Evolutionary conservation across 257 asterid species (phyloP).

Genomic region (Paraleonurus japonicus): DNA sequence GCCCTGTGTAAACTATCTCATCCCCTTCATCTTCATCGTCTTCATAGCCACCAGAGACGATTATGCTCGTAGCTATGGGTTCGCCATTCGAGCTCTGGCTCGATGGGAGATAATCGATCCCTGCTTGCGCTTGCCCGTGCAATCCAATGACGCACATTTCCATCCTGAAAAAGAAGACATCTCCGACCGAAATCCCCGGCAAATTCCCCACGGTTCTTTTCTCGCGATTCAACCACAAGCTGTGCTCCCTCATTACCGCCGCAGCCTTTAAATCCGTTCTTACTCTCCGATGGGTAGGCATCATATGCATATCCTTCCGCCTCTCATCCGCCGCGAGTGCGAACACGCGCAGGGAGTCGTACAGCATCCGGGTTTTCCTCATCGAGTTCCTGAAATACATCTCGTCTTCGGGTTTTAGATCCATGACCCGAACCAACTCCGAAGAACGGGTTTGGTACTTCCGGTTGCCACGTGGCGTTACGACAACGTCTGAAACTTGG

Average conservation of each 20-base stretch:
- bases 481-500: slow-evolving; percentile 38
- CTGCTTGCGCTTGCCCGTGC: slow-evolving; percentile 91
- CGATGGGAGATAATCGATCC: slow-evolving; percentile 72
- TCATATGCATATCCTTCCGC: slow-evolving; percentile 5
- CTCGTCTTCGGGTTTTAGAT: slow-evolving; percentile 57
- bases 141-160: slow-evolving; percentile 78
- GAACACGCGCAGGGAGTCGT: slow-evolving; percentile 66
- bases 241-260: slow-evolving; percentile 50
- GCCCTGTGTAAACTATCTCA: slow-evolving; percentile 82
- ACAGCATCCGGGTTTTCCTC: slow-evolving; percentile 62
- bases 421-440: slow-evolving; percentile 74
- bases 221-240: slow-evolving; percentile 72
- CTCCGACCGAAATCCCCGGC: slow-evolving; percentile 75
- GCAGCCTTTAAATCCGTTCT: slow-evolving; percentile 80
- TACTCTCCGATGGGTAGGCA: slow-evolving; percentile 27
- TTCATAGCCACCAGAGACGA: slow-evolving; percentile 91
- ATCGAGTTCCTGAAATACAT: slow-evolving; percentile 47
- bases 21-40: slow-evolving; percentile 85
- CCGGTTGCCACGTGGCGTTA: slow-evolving; percentile 28
- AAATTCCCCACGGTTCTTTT: slow-evolving; percentile 76
- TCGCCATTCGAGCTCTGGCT: slow-evolving; percentile 79
- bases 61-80: slow-evolving; percentile 88
- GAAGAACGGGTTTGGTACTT: slow-evolving; percentile 56
- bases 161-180: slow-evolving; percentile 79
- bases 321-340: slow-evolving; percentile 49